Base-by-base conservation (phyloP, 164 flowering plant genomes). In the Aristolochia californica region DNA sequence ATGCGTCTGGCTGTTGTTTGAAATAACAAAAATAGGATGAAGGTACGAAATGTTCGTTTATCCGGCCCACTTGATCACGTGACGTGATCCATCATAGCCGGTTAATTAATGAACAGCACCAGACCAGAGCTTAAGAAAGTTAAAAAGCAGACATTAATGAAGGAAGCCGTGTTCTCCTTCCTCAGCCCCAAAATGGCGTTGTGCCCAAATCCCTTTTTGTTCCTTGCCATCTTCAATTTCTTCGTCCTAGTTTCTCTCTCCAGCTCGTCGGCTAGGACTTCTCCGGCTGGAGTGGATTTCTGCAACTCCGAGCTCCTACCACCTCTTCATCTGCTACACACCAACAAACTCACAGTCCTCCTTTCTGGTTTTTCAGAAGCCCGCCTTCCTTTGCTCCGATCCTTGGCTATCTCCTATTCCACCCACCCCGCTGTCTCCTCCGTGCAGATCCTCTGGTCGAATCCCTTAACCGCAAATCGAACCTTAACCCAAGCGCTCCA, bases 281-380 rank as follows among this genome's bases (percentile, higher is more conserved):
- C 53, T 13, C 53, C 53, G 22, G 53, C 53, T 17, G 54, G 11
- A 16, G 51, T 10, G 40, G 22, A 45, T 14, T 7, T 17, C 62
- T 51, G 62, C 56, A 22, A 74, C 70, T 70, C 54, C 10, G 28
- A 22, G 45, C 55, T 63, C 53, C 66, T 50, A 10, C 62, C 62
- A 18, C 55, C 73, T 57, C 74, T 66, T 13, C 64, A 45, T 20
- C 56, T 68, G 23, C 79, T 81, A 56, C 71, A 81, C 52, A 56
- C 82, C 9, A 87, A 84, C 51, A 90, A 83, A 56, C 56, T 86
- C 59, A 88, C 96, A 10, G 85, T 87, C 53, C 76, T 91, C n/a
- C 80, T 91, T 78, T 86, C 77, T 77, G 98, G 96, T 65, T 91
- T 77, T 72, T 83, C 91, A 48, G 84, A 78, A 60, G 66, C 79